Percentiles rank a stretch among this genome's conserved stretches.
Evolutionary conservation across 1,139 yeast species (phyloP).

Genomic region (Zygosaccharomyces pseudobailii): DNA sequence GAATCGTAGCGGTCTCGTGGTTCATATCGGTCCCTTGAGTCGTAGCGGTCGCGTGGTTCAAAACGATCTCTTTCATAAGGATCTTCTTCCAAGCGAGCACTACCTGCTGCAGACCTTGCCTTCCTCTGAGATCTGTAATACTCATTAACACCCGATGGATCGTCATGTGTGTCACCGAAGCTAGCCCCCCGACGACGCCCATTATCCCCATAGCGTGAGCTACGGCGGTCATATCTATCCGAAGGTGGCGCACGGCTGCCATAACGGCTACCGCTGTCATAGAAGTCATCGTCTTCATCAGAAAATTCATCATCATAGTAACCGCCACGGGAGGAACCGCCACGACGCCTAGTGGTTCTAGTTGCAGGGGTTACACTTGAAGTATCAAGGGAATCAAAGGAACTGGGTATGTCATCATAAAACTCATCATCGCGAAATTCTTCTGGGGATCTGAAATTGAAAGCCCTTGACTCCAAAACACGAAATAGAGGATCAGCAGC

Average conservation of each 20-base stretch:
- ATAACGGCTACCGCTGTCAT: conserved; percentile 16
- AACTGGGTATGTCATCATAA: conserved; percentile 35
- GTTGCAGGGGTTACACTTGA: conserved; percentile 27
- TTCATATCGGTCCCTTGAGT: conserved; percentile 1
- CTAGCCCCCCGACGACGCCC: conserved; percentile 12
- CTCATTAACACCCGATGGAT: conserved; percentile 38
- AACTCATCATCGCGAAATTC: conserved; percentile 39
- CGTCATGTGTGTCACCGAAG: conserved; percentile 18
- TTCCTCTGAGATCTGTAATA: conserved; percentile 26
- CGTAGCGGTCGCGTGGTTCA: conserved; percentile 8
- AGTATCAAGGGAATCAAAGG: conserved; percentile 28
- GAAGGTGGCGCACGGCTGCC: conserved; percentile 8
- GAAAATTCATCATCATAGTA: conserved; percentile 38
- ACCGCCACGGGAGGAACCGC: conserved; percentile 31
- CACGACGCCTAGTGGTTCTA: conserved; percentile 30
- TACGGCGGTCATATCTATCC: conserved; percentile 8
- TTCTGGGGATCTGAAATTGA: conserved; percentile 55
- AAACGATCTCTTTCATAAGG: conserved; percentile 47
- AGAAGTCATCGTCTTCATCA: conserved; percentile 28
- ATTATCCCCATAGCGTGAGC: conserved; percentile 8
- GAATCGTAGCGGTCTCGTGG: conserved; percentile 3
- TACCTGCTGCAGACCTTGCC: conserved; percentile 11
- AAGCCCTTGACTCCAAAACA: conserved; percentile 79
- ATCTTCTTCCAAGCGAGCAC: conserved; percentile 77
- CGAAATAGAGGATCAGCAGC: conserved; percentile 88